A percentile compares a stretch with the other conserved stretches of the same genome.
These are phyloP conservation scores for Acacia acuminata DNA, from an alignment of 306 rosid genomes.

Conservation along the genomic window DNA sequence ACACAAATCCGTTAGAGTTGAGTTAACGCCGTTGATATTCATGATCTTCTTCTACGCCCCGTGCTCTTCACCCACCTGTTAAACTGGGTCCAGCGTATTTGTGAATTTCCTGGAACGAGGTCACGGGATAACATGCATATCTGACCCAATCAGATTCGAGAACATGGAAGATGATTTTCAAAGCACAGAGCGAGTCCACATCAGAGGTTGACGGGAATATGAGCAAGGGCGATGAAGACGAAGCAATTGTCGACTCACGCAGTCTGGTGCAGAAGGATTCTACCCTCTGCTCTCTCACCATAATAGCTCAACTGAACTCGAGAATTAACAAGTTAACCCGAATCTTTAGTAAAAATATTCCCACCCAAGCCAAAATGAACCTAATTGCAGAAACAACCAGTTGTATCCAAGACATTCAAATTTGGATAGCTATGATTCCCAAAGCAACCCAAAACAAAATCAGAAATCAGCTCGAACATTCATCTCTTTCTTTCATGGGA, in stretches of 20 bases:
- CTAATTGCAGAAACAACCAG: neutral
- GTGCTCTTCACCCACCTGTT: no score
- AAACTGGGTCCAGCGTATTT: conserved; percentile 43
- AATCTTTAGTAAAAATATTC: neutral
- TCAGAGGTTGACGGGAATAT: conserved; percentile 95
- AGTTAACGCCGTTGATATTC: no score
- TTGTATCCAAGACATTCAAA: neutral
- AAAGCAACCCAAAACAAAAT: neutral
- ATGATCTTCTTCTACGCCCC: no score
- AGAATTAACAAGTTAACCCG: conserved; percentile 10
- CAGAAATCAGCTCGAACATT: neutral
- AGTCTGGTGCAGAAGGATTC: conserved; percentile 71
- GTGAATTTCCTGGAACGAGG: conserved; percentile 81
- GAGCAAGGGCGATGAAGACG: conserved; percentile 64
- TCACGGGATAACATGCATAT: conserved; percentile 81
- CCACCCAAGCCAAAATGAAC: neutral
- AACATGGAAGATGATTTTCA: conserved; percentile 71
- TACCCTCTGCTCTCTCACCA: conserved; percentile 74
- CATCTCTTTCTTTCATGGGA: neutral
- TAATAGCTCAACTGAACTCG: conserved; percentile 40
- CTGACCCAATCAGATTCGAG: conserved; percentile 80
- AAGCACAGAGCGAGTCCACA: conserved; percentile 82
- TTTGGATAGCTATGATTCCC: neutral
- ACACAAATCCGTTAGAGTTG: no score
- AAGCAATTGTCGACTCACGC: conserved; percentile 50